Evolutionary conservation across 768 basidiomycete species (phyloP), one percentile per base, ranked within the genome.

Genomic region (Trametes cingulata): DNA sequence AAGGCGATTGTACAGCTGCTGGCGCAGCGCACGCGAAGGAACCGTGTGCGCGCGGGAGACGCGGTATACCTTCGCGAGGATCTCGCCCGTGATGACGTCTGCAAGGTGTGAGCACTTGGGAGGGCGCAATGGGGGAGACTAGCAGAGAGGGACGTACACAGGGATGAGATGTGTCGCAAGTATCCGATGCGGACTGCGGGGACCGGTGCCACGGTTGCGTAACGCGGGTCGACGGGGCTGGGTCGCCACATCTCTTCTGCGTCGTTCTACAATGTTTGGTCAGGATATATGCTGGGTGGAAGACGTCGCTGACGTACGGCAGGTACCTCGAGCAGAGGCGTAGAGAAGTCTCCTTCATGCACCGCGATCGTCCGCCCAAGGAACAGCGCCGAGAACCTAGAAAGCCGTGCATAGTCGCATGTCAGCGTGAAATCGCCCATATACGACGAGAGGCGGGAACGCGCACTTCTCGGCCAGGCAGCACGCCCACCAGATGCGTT

Each of bases 401-500:
- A 85, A 85, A 5, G 12, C 17, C 36, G 12, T 3, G 14, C 5
- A 40, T 40, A 5, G 39, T 13, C 6, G 10, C 2, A 22, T 8
- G 6, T 20, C 56, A 58, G 33, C 24, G 56, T 24, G 12, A 33
- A 27, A 15, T n/a, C 19, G 20, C 25, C 56, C 43, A 56, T 52
- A 22, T n/a, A 50, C n/a, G 9, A 25, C 40, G 42, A 36, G 61
- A 56, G 52, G 60, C 52, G 24, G 41, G 25, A 13, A 36, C 6
- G 57, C 80, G 35, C 62, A 90, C 88, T 86, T 82, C 67, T 93
- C 89, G 41, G 84, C 82, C 36, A 87, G 72, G 66, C 82, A 81
- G 68, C 90, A 91, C n/a, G 80, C 78, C 87, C 88, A 91, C 90
- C 90, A 93, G 39, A 91, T 87, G 64, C 88, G 87, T 54, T 83